A percentile compares a stretch with the other conserved stretches of the same genome.
Conservation (phyloP, 1,284 basidiomycete species). For the Ustilago bromivora region DNA sequence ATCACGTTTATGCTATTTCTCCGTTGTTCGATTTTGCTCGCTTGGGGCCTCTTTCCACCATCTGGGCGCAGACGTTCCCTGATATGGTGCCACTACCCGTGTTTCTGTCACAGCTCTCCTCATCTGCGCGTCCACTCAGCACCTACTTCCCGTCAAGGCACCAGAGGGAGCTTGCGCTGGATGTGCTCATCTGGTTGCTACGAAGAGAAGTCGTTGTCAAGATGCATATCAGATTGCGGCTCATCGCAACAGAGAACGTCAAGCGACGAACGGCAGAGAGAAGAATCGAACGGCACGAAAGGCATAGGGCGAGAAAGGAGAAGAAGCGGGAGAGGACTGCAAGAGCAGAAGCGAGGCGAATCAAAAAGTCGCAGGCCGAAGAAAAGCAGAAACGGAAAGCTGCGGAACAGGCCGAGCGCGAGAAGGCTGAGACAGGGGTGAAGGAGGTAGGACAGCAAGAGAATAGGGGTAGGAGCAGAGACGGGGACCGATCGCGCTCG, state of each 20-base stretch:
- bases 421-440: conserved; percentile 5
- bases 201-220: conserved; percentile 86
- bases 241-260: conserved; percentile 81
- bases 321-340: conserved; percentile 28
- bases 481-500: conserved; percentile 35
- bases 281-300: conserved; percentile 31
- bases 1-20: conserved; percentile 80
- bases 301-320: conserved; percentile 28
- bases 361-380: conserved; percentile 27
- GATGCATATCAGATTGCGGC: conserved; percentile 84
- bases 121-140: conserved; percentile 39
- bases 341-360: conserved; percentile 25
- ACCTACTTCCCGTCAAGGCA: conserved; percentile 46
- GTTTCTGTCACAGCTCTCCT: conserved; percentile 56
- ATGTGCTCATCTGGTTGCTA: conserved; percentile 92
- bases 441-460: conserved; percentile 11
- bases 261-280: conserved; percentile 73
- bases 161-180: conserved; percentile 75
- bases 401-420: conserved; percentile 11
- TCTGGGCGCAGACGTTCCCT: conserved; percentile 80
- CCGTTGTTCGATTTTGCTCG: conserved; percentile 71
- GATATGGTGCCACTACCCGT: conserved; percentile 76
- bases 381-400: conserved; percentile 32
- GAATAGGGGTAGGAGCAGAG: conserved; percentile 41
- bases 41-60: conserved; percentile 75